Percentiles rank a stretch among this genome's conserved stretches.
These are phyloP conservation scores for Cryptococcus hybrid DNA, from an alignment of 1,284 basidiomycete genomes.

Conservation along the genomic window DNA sequence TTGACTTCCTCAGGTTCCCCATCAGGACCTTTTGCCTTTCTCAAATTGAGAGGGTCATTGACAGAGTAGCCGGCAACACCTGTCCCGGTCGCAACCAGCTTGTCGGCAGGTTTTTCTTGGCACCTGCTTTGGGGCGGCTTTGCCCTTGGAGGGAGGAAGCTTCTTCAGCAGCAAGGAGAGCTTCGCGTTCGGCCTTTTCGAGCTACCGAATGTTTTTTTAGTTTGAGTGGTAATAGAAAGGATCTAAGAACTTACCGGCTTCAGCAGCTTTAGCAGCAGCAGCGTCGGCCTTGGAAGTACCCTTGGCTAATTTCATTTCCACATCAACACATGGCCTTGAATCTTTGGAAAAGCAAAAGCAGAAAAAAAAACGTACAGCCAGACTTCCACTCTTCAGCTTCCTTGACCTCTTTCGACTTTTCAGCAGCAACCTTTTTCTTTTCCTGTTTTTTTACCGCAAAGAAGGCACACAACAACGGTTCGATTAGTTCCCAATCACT, in stretches of 20 bases:
- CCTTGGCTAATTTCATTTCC: slow-evolving; percentile 34
- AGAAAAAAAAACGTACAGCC: slow-evolving; percentile 54
- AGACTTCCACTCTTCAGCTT: slow-evolving; percentile 74
- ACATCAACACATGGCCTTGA: neutral
- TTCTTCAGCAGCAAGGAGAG: slow-evolving; percentile 75
- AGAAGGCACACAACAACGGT: no score
- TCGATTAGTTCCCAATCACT: neutral
- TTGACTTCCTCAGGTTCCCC: slow-evolving; percentile 55
- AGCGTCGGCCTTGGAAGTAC: slow-evolving; percentile 62
- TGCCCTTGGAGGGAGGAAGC: slow-evolving; percentile 64
- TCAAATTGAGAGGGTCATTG: slow-evolving; percentile 67
- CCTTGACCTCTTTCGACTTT: slow-evolving; percentile 56
- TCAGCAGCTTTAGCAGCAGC: slow-evolving; percentile 50
- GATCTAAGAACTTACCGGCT: slow-evolving; percentile 17
- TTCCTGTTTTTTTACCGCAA: slow-evolving; percentile 13
- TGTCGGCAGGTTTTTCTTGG: slow-evolving; percentile 31
- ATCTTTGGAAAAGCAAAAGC: neutral
- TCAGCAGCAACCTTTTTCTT: slow-evolving; percentile 27
- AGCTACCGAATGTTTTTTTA: slow-evolving; percentile 22
- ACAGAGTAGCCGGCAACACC: slow-evolving; percentile 33
- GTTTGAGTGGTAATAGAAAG: neutral
- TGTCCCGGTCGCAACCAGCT: slow-evolving; percentile 13
- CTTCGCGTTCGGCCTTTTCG: slow-evolving; percentile 55
- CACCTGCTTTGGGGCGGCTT: slow-evolving; percentile 38
- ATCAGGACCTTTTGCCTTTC: slow-evolving; percentile 24